These are phyloP conservation scores for Helicocarpus griseus DNA, from an alignment of 2,329 filamentous ascomycete genomes.

Conservation along the genomic window DNA sequence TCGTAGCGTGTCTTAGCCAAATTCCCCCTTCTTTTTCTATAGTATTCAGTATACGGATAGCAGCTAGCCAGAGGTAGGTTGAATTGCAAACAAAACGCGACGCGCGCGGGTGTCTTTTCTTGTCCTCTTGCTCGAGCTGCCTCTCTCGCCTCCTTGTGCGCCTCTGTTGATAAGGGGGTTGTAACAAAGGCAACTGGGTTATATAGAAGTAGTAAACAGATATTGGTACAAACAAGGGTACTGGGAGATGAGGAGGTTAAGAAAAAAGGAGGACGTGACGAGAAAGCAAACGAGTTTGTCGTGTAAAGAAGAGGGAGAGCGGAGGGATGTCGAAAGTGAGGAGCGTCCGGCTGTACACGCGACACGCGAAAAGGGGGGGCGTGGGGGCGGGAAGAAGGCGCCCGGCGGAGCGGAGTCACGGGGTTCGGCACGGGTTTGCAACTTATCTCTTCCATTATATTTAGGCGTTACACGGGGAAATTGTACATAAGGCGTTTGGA, in stretches of 20 bases:
- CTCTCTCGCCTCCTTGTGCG: too few relatives aligned
- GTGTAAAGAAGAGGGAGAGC: background rate
- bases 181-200: background rate
- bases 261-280: too few relatives aligned
- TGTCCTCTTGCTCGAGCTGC: background rate
- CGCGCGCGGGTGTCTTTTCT: too few relatives aligned
- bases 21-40: background rate
- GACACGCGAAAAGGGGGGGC: too few relatives aligned
- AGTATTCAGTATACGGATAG: background rate
- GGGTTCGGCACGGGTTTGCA: background rate
- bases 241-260: background rate
- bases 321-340: too few relatives aligned
- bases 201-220: background rate
- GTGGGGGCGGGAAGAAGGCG: background rate
- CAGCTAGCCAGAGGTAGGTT: background rate
- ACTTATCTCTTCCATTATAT: too few relatives aligned
- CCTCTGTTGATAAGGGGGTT: too few relatives aligned
- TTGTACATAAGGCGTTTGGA: background rate
- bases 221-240: background rate
- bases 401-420: conserved; percentile 4
- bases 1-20: background rate
- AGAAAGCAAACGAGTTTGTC: background rate
- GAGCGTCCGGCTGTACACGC: too few relatives aligned
- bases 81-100: too few relatives aligned
- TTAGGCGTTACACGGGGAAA: too few relatives aligned